These are phyloP conservation scores for Mycosphaerella arachidis DNA, from an alignment of 2,329 filamentous ascomycete species.

Conservation along the genomic window DNA sequence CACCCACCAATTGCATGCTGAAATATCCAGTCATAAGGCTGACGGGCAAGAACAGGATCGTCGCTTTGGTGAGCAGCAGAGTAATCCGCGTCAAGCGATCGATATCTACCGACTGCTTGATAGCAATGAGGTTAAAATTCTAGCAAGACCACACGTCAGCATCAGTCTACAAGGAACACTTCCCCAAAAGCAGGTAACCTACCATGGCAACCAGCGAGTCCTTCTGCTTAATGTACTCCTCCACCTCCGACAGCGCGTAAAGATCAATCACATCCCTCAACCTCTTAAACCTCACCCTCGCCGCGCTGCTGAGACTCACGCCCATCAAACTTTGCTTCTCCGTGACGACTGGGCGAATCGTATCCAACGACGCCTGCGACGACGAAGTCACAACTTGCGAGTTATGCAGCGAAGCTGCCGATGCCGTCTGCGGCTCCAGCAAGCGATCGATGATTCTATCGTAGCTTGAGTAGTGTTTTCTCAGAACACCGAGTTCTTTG, in stretches of 20 bases:
- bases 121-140: conserved; percentile 74
- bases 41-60: conserved; percentile 70
- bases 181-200: conserved; percentile 21
- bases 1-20: conserved; percentile 58
- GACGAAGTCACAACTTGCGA: conserved; percentile 34
- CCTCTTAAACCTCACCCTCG: conserved; percentile 55
- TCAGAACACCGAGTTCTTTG: conserved; percentile 56
- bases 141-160: conserved; percentile 30
- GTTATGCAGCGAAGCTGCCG: conserved; percentile 42
- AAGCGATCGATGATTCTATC: conserved; percentile 57
- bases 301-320: conserved; percentile 45
- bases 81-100: conserved; percentile 68
- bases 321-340: conserved; percentile 39
- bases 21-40: conserved; percentile 73
- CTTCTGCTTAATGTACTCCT: conserved; percentile 64
- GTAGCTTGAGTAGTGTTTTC: conserved; percentile 59
- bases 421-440: conserved; percentile 43
- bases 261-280: conserved; percentile 56
- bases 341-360: conserved; percentile 23
- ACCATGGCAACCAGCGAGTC: conserved; percentile 65
- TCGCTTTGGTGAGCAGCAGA: conserved; percentile 68
- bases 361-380: conserved; percentile 20
- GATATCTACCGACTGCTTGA: conserved; percentile 69
- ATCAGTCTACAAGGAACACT: neutral
- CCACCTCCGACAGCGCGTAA: conserved; percentile 58